Percentiles rank a stretch among this genome's conserved stretches.
Conservation (phyloP, 164 flowering plant genomes). For the Santalum album region DNA sequence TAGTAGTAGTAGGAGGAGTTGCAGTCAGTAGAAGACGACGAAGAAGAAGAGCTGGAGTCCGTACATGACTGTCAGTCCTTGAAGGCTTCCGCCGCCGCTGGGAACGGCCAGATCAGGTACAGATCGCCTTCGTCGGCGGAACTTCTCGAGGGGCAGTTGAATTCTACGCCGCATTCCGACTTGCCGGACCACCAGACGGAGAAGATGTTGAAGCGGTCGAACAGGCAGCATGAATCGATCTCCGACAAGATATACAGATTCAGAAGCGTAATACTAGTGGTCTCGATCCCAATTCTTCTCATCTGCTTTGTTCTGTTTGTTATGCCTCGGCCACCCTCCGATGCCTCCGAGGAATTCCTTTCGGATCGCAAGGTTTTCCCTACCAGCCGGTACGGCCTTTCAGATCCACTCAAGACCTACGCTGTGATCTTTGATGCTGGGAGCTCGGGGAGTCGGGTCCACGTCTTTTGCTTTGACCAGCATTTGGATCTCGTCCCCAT, state of each 20-base stretch:
- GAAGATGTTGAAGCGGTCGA: conserved; percentile 29
- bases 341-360: conserved; percentile 8
- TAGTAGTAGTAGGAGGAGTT: no score
- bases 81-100: conserved; percentile 33
- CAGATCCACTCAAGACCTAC: conserved; percentile 15
- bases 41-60: conserved; percentile 48
- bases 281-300: conserved; percentile 62
- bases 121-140: conserved; percentile 84
- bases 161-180: conserved; percentile 8
- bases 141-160: conserved; percentile 41
- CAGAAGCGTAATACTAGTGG: conserved; percentile 47
- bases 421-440: conserved; percentile 96
- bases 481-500: conserved; percentile 72
- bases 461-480: conserved; percentile 74
- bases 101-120: conserved; percentile 90
- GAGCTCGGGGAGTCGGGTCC: conserved; percentile 96
- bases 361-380: conserved; percentile 29
- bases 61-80: conserved; percentile 40
- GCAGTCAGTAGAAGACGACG: no score
- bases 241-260: conserved; percentile 56
- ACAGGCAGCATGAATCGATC: conserved; percentile 29
- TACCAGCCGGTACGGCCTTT: not conserved
- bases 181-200: conserved; percentile 9
- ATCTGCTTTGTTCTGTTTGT: conserved; percentile 50
- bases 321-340: conserved; percentile 45